These are phyloP conservation scores for Globisporangium iwayamae DNA, from an alignment of 352 stramenopile genomes.

Conservation along the genomic window DNA sequence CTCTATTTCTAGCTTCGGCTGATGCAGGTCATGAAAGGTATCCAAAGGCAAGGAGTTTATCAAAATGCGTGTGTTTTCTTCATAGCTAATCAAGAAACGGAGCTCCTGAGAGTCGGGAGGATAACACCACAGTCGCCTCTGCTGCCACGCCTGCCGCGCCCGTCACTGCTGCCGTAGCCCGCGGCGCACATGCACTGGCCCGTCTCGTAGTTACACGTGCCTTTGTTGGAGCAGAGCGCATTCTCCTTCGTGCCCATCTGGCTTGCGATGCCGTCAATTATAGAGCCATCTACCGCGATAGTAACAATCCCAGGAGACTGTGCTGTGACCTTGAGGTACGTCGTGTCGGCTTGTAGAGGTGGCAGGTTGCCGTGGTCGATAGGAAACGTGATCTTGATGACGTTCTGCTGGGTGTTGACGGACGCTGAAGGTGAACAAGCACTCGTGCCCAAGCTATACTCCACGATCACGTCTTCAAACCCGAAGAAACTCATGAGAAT, in stretches of 20 bases:
- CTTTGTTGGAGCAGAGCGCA: conserved; percentile 83
- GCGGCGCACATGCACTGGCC: conserved; percentile 46
- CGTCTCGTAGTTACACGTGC: conserved; percentile 68
- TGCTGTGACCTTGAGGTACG: conserved; percentile 20
- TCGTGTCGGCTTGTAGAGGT: conserved; percentile 33
- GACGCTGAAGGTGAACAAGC: conserved; percentile 30
- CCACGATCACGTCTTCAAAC: conserved; percentile 49
- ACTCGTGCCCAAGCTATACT: conserved; percentile 34
- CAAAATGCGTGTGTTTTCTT: not conserved
- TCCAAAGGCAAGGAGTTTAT: not conserved
- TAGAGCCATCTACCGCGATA: conserved; percentile 36
- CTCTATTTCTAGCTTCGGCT: not conserved
- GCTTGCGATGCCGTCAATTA: conserved; percentile 33
- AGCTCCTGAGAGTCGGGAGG: not conserved
- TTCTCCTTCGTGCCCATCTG: conserved; percentile 88
- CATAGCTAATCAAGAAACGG: not conserved
- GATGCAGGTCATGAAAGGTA: not conserved
- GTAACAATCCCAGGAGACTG: conserved; percentile 18
- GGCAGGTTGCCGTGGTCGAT: conserved; percentile 51
- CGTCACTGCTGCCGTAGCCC: conserved; percentile 62
- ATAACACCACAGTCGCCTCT: conserved; percentile 63
- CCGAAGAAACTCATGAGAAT: conserved; percentile 45
- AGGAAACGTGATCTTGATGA: conserved; percentile 54
- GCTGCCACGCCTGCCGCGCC: conserved; percentile 46
- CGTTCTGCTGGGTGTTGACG: conserved; percentile 24